These are phyloP conservation scores for Magnaporthiopsis poae DNA, from an alignment of 2,329 filamentous ascomycete species.

Conservation along the genomic window DNA sequence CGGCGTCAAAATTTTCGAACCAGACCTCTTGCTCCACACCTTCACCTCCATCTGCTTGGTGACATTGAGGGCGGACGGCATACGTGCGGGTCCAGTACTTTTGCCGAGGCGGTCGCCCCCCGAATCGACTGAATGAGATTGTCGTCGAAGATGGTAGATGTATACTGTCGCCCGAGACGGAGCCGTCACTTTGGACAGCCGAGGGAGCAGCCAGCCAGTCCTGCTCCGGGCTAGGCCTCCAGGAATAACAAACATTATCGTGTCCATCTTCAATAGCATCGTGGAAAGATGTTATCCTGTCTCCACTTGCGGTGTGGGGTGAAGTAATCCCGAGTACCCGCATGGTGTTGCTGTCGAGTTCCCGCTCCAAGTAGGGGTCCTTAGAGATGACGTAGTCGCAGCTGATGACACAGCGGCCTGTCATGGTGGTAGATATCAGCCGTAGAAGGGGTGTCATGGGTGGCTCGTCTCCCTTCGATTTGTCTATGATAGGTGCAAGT, in stretches of 20 bases:
- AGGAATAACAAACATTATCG: no score
- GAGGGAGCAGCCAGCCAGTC: no score
- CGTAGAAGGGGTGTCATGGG: background rate
- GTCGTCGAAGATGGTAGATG: no score
- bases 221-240: no score
- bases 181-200: background rate
- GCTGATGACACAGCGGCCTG: background rate
- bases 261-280: no score
- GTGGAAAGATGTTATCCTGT: background rate
- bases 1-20: background rate
- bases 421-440: background rate
- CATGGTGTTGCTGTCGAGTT: accelerated
- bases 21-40: background rate
- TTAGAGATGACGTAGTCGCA: background rate
- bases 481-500: background rate
- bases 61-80: background rate
- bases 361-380: background rate
- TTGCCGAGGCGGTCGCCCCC: background rate
- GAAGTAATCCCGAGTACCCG: background rate
- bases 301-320: background rate
- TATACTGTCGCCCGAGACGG: background rate
- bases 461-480: background rate
- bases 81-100: background rate
- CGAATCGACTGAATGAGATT: no score
- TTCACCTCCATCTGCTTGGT: background rate